phyloP scores from a whole-genome alignment of 768 basidiomycete species.

The Candolleomyces aberdarensis region DNA sequence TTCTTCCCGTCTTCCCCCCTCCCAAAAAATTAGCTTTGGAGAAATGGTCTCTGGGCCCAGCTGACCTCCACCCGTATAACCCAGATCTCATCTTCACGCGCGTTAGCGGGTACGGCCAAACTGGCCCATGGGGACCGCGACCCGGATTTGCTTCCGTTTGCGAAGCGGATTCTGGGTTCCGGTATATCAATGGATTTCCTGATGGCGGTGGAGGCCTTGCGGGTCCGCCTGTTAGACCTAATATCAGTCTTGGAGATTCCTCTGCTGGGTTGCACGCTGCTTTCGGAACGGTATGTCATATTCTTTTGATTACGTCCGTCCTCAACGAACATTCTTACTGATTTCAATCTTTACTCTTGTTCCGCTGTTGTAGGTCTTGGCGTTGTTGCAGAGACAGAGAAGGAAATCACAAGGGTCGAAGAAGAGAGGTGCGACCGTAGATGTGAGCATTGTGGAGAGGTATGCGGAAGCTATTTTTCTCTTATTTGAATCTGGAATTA shows the following conservation, averaged over 20 bases:
- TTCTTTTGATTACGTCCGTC: not conserved
- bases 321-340: too few relatives aligned
- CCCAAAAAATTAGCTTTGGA: conserved; percentile 48
- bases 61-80: conserved; percentile 64
- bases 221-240: conserved; percentile 66
- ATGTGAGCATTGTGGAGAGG: conserved; percentile 77
- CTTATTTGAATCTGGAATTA: not conserved
- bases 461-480: conserved; percentile 13
- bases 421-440: conserved; percentile 53
- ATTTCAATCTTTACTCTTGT: too few relatives aligned
- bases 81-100: conserved; percentile 90
- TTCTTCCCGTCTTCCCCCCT: not conserved
- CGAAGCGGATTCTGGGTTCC: conserved; percentile 72
- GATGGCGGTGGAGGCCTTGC: conserved; percentile 51
- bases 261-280: conserved; percentile 72
- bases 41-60: conserved; percentile 64
- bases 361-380: conserved; percentile 45
- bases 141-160: conserved; percentile 75
- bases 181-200: conserved; percentile 67
- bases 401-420: conserved; percentile 30
- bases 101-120: conserved; percentile 74
- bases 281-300: conserved; percentile 59
- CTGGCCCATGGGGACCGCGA: conserved; percentile 67
- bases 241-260: conserved; percentile 71
- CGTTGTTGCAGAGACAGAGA: conserved; percentile 46